Evolutionary conservation across 306 rosid genomes (phyloP).

Genomic region (Psophocarpus tetragonolobus): DNA sequence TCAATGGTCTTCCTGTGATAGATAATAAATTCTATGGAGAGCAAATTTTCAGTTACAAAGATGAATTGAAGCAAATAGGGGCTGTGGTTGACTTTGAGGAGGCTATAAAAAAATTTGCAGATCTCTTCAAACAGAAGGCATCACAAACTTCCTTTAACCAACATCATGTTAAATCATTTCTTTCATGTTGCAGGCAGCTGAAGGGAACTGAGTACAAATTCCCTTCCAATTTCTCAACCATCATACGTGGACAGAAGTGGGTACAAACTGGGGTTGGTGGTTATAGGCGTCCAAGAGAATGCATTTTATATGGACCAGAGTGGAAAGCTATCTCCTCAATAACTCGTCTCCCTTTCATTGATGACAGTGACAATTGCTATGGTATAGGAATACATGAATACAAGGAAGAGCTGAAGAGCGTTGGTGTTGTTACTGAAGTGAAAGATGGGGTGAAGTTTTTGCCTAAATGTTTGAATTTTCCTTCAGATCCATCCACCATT

Average conservation of each 20-base stretch:
- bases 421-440: constrained; percentile 56
- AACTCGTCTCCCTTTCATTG: constrained; percentile 68
- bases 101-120: constrained; percentile 43
- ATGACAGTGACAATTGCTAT: constrained; percentile 49
- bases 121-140: constrained; percentile 45
- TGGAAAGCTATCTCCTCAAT: constrained; percentile 67
- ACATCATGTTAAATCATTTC: constrained; percentile 50
- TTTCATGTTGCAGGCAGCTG: constrained; percentile 48
- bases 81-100: constrained; percentile 63
- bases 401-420: constrained; percentile 55
- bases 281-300: constrained; percentile 48
- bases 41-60: constrained; percentile 25
- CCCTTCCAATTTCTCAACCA: constrained; percentile 31
- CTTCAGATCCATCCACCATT: constrained; percentile 41
- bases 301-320: constrained; percentile 62
- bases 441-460: constrained; percentile 55
- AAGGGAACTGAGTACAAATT: constrained; percentile 26
- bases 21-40: constrained; percentile 52
- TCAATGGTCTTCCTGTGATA: constrained; percentile 53
- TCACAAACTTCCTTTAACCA: constrained; percentile 31
- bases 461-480: constrained; percentile 42
- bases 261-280: constrained; percentile 54
- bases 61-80: constrained; percentile 47
- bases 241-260: constrained; percentile 48
- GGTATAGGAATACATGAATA: constrained; percentile 50